Percentiles rank a stretch among this genome's conserved stretches.
phyloP scores from a whole-genome alignment of 768 basidiomycete genomes.

The Termitomyces eurrhizus region DNA sequence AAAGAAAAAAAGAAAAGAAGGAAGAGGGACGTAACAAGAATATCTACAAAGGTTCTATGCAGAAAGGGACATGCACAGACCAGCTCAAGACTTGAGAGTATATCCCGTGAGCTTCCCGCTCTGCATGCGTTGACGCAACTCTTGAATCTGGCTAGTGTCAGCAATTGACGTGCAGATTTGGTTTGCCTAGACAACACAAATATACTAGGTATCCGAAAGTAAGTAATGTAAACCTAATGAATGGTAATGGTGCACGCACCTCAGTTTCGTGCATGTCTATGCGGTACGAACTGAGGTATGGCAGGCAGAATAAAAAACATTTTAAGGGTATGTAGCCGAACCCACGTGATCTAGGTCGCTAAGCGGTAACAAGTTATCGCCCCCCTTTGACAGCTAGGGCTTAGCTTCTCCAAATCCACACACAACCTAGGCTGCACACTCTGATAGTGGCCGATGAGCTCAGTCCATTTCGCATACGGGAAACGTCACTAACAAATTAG shows the following conservation, averaged over 20 bases:
- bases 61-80: too few relatives aligned
- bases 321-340: too few relatives aligned
- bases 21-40: not conserved
- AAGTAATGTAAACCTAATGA: too few relatives aligned
- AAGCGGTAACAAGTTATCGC: too few relatives aligned
- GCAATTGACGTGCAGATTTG: too few relatives aligned
- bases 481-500: conserved; percentile 17
- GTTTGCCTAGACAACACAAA: too few relatives aligned
- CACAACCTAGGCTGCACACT: conserved; percentile 26
- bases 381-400: conserved; percentile 7
- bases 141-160: conserved; percentile 24
- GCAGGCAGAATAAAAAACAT: too few relatives aligned
- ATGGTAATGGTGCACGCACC: too few relatives aligned
- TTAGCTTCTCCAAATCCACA: conserved; percentile 27
- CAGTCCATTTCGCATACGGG: conserved; percentile 24
- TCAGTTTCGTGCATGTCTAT: too few relatives aligned
- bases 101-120: conserved; percentile 13
- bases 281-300: too few relatives aligned
- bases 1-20: not conserved
- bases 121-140: conserved; percentile 23
- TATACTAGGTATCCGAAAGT: too few relatives aligned
- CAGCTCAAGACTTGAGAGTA: not conserved
- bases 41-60: not conserved
- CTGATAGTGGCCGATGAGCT: conserved; percentile 29
- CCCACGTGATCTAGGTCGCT: too few relatives aligned